phyloP scores from a whole-genome alignment of 345 rosid species.

The Eucalyptus polybractea region DNA sequence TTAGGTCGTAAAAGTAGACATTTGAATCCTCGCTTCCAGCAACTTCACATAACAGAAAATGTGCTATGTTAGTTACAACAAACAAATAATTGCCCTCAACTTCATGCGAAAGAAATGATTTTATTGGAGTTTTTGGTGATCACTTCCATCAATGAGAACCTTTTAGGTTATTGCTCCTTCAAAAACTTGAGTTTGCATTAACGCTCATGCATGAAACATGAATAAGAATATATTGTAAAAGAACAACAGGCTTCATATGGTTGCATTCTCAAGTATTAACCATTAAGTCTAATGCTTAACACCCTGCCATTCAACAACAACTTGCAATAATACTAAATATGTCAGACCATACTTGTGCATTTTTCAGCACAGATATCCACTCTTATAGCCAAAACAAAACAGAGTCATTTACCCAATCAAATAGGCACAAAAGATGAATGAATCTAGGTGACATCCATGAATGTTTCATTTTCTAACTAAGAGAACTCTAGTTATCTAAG shows the following conservation, averaged over 20 bases:
- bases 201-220: neutral
- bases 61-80: neutral
- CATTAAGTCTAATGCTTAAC: neutral
- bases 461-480: neutral
- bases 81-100: neutral
- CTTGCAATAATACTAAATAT: neutral
- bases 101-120: neutral
- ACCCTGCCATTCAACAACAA: neutral
- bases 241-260: neutral
- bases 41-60: slow-evolving; percentile 22
- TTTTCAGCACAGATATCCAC: neutral
- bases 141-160: neutral
- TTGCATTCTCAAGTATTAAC: neutral
- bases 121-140: neutral
- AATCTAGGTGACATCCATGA: neutral
- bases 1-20: slow-evolving; percentile 84
- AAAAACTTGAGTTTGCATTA: neutral
- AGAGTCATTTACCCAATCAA: neutral
- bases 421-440: neutral
- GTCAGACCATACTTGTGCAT: neutral
- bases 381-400: neutral
- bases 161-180: neutral
- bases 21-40: slow-evolving; percentile 92
- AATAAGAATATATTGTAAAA: neutral
- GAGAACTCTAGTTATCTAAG: neutral